Evolutionary conservation across 2,329 filamentous ascomycete species (phyloP), one percentile per base, ranked within the genome.

Genomic region (Ophidiomyces ophidiicola): DNA sequence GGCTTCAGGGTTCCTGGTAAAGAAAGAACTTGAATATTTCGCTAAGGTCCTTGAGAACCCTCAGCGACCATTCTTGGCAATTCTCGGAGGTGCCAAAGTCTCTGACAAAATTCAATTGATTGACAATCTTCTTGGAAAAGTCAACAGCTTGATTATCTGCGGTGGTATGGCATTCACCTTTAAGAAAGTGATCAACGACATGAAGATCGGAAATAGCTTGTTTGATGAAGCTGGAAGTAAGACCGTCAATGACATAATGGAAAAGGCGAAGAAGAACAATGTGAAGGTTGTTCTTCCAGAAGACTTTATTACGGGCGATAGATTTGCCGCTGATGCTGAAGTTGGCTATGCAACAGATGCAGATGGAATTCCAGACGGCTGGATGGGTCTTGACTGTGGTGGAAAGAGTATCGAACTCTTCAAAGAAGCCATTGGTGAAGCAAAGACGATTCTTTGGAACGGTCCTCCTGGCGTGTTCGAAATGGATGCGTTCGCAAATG

Each of bases 1-100:
- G 73, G 90, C 90, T 6, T 84, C 88, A 42, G 90, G 90, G 47
- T 98, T 94, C 79, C 78, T 98, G 57, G 86, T 98, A 74, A 98
- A 98, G 82, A 98, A 96, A 74, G 90, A 98, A 69, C 82, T 98
- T 48, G 90, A 98, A 61, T 98, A 98, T 79, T 98, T 98, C 61
- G 90, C 90, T 49, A 77, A 94, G 71, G 90, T 86, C 26, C 82
- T 98, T 46, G 90, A 98, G 71, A 78, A 74, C 54, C 90, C 90
- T 46, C 74, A 92, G 70, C 80, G 88, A 42, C 90, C 90, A 46
- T 98, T 98, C 82, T 80, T 98, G 39, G 92, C 90, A 62, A 98
- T 98, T 60, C 82, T 98, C 39, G 90, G 90, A 54, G 90, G 90
- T 53, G 86, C 90, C 62, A 98, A 98, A 76, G 86, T 98, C 52